Conservation (phyloP, 2,329 filamentous ascomycete species). For the Alternaria brassicicola region DNA sequence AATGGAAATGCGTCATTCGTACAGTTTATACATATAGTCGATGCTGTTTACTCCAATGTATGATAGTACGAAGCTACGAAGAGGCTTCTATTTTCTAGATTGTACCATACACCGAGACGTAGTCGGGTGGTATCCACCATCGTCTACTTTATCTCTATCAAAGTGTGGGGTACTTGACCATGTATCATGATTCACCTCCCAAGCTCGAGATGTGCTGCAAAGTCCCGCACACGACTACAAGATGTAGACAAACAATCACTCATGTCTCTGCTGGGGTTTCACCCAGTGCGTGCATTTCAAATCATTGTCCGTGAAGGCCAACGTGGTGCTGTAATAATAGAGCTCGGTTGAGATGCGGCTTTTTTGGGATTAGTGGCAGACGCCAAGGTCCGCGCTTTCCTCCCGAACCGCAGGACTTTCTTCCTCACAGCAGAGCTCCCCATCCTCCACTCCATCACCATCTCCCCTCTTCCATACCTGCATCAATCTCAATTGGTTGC, state of each 20-base stretch:
- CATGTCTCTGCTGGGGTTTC: fast-evolving
- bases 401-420: slow-evolving; percentile 40
- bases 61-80: background rate
- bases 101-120: background rate
- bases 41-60: background rate
- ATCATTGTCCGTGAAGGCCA: background rate
- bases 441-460: slow-evolving; percentile 47
- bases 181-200: background rate
- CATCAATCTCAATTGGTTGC: slow-evolving; percentile 54
- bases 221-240: no score
- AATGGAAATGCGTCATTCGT: background rate
- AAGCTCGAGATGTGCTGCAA: background rate
- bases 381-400: slow-evolving; percentile 36
- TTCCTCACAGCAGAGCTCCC: slow-evolving; percentile 39
- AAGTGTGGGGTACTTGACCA: background rate
- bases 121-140: background rate
- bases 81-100: background rate
- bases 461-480: slow-evolving; percentile 49
- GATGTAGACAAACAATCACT: background rate
- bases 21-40: background rate
- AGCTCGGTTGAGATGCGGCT: slow-evolving; percentile 18
- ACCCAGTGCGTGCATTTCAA: background rate
- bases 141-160: slow-evolving; percentile 1
- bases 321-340: background rate
- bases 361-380: slow-evolving; percentile 28